Conservation (phyloP, 768 basidiomycete genomes). For the Suillus weaverae region DNA sequence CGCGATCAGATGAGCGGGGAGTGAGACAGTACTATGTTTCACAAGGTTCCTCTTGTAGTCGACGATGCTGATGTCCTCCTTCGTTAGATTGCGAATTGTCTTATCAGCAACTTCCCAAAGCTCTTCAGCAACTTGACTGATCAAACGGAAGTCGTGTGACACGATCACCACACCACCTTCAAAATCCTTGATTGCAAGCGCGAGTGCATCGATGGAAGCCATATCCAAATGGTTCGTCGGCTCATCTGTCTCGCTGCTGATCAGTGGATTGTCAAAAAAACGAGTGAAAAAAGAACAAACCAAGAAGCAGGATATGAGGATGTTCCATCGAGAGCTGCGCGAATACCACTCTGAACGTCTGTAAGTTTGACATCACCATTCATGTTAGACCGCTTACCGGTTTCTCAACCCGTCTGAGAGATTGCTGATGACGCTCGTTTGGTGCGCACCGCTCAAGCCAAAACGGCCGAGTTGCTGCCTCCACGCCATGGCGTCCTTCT, state of each 20-base stretch:
- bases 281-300: constrained; percentile 38
- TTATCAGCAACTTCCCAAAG: constrained; percentile 98
- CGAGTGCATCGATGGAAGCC: constrained; percentile 96
- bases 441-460: constrained; percentile 92
- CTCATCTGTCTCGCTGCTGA: constrained; percentile 56
- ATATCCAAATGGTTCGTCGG: constrained; percentile 98
- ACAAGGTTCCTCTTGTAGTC: constrained; percentile 91
- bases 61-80: constrained; percentile 85
- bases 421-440: constrained; percentile 91
- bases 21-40: constrained; percentile 62
- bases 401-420: constrained; percentile 96
- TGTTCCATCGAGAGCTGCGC: constrained; percentile 97
- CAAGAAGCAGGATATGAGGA: constrained; percentile 89
- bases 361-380: constrained; percentile 18
- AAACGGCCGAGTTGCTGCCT: constrained; percentile 93
- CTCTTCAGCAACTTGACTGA: constrained; percentile 97
- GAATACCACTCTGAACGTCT: constrained; percentile 76
- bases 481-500: constrained; percentile 93
- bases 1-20: constrained; percentile 6
- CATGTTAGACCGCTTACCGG: constrained; percentile 53
- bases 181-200: constrained; percentile 93
- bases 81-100: constrained; percentile 90
- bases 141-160: constrained; percentile 99
- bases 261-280: constrained; percentile 13
- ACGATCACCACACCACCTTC: constrained; percentile 99